Evolutionary conservation across 2,329 filamentous ascomycete genomes (phyloP).

Genomic region (Cylindrodendrum hubeiense): DNA sequence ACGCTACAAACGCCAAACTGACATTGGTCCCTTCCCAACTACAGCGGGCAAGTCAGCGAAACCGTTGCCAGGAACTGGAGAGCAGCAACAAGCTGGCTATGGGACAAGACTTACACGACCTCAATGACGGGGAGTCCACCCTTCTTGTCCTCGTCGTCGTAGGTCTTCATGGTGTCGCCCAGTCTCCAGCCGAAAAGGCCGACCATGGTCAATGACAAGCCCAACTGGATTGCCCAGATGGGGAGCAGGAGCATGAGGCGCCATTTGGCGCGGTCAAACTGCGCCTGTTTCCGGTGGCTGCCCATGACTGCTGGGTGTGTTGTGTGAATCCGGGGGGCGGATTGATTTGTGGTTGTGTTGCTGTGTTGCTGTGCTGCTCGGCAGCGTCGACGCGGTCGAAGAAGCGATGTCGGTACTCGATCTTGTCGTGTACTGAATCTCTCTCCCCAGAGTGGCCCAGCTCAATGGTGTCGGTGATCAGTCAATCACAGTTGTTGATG

Average conservation of each 20-base stretch:
- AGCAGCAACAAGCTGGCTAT: no score
- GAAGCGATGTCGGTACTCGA: background rate
- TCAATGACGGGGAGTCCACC: constrained; percentile 59
- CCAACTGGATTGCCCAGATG: constrained; percentile 63
- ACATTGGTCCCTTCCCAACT: constrained; percentile 69
- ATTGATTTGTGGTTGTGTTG: background rate
- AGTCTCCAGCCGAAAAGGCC: constrained; percentile 67
- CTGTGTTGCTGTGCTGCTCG: constrained; percentile 11
- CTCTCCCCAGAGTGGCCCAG: constrained; percentile 28
- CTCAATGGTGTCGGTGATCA: constrained; percentile 24
- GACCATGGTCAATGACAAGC: constrained; percentile 59
- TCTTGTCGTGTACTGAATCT: background rate
- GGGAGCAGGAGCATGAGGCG: constrained; percentile 60
- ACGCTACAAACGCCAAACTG: constrained; percentile 59
- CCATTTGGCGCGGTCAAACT: constrained; percentile 67
- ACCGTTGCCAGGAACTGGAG: background rate
- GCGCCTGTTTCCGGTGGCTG: constrained; percentile 63
- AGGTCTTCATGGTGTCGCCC: constrained; percentile 58
- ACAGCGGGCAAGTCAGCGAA: constrained; percentile 3
- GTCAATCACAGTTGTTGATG: constrained; percentile 5
- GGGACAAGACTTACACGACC: constrained; percentile 59
- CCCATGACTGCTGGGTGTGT: constrained; percentile 45
- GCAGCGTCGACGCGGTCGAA: constrained; percentile 14
- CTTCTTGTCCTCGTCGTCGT: constrained; percentile 54
- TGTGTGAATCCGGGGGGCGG: background rate